Conservation (phyloP, 2,329 filamentous ascomycete genomes). For the Fusarium vanettenii region DNA sequence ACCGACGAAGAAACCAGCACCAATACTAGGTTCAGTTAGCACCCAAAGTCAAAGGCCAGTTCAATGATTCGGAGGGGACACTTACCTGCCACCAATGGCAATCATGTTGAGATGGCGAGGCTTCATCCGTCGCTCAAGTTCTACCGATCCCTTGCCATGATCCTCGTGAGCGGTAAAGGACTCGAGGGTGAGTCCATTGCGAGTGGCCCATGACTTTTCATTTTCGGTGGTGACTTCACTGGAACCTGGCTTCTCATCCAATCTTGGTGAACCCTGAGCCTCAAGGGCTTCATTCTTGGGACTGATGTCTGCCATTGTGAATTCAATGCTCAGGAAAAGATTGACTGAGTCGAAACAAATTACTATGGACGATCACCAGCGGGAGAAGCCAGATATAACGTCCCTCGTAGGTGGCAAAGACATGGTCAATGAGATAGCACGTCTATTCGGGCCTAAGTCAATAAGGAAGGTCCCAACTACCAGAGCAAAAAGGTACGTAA, state of each 20-base stretch:
- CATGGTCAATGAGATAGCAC: not conserved
- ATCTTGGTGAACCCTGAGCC: conserved; percentile 15
- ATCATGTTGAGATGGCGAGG: conserved; percentile 45
- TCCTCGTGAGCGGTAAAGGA: conserved; percentile 41
- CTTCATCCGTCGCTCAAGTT: conserved; percentile 42
- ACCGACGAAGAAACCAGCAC: conserved; percentile 72
- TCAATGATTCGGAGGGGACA: not conserved
- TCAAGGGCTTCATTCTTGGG: conserved; percentile 31
- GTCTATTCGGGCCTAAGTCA: conserved; percentile 17
- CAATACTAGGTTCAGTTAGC: conserved; percentile 52
- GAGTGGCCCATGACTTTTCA: conserved; percentile 39
- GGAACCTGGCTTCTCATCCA: conserved; percentile 35
- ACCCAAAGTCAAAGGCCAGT: not conserved
- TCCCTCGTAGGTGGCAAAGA: conserved; percentile 2
- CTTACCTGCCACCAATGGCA: conserved; percentile 44
- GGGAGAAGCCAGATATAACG: conserved; percentile 18
- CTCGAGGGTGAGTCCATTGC: conserved; percentile 40
- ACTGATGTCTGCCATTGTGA: conserved; percentile 34
- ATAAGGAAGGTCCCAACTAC: conserved; percentile 27
- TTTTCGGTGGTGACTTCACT: conserved; percentile 1
- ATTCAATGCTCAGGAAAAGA: not conserved
- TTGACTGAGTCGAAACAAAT: not conserved
- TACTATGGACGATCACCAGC: not conserved
- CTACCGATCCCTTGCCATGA: conserved; percentile 31
- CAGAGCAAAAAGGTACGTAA: conserved; percentile 25